Evolutionary conservation across 2,329 filamentous ascomycete genomes (phyloP).

Genomic region (Cladosporium oxysporum): DNA sequence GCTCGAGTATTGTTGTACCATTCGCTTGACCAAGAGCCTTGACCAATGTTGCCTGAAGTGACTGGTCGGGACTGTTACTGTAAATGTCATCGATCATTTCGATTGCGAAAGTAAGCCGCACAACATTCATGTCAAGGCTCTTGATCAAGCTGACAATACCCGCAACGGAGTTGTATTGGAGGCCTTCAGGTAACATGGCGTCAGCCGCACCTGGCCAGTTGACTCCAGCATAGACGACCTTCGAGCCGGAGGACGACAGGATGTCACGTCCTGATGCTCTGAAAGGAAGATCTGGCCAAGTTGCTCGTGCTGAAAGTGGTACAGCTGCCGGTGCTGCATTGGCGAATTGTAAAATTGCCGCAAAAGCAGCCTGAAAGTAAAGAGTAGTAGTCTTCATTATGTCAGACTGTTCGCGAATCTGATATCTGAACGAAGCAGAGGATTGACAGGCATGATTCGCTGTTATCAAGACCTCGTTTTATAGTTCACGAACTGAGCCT

Average conservation of each 20-base stretch:
- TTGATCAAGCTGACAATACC: constrained; percentile 59
- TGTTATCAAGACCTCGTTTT: background rate
- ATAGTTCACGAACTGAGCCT: background rate
- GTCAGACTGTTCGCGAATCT: background rate
- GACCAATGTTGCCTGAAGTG: constrained; percentile 23
- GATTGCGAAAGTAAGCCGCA: constrained; percentile 64
- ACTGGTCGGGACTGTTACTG: constrained; percentile 23
- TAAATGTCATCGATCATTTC: constrained; percentile 58
- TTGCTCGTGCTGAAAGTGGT: background rate
- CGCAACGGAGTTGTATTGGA: constrained; percentile 62
- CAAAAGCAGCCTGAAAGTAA: background rate
- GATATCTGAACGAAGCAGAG: background rate
- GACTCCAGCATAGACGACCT: constrained; percentile 52
- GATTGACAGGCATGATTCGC: background rate
- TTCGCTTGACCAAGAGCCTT: constrained; percentile 52
- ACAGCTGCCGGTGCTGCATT: constrained; percentile 2
- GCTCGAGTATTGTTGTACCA: constrained; percentile 52
- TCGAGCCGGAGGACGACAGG: constrained; percentile 38
- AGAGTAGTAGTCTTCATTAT: background rate
- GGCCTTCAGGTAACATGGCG: constrained; percentile 65
- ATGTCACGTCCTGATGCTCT: constrained; percentile 34
- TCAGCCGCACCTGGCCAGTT: constrained; percentile 66
- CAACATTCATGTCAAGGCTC: constrained; percentile 62
- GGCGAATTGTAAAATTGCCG: background rate
- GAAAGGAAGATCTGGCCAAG: constrained; percentile 32